Percentiles rank a stretch among this genome's conserved stretches.
Conservation (phyloP, 2,329 filamentous ascomycete species). For the Elsinoe fawcettii region DNA sequence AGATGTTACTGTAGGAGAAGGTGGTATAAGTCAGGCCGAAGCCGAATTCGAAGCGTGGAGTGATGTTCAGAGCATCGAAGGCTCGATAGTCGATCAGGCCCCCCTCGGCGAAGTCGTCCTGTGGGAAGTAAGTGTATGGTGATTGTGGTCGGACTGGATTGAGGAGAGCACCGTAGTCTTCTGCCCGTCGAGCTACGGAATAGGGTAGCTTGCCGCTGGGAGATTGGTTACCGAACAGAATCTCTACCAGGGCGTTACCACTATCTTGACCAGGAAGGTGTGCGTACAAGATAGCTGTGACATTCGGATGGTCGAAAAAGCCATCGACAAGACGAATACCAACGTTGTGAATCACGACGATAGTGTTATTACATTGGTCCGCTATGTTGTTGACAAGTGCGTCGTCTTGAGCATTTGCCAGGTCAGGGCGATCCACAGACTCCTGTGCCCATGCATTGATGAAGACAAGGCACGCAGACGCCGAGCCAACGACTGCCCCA, state of each 20-base stretch:
- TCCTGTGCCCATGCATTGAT: constrained; percentile 43
- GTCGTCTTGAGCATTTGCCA: constrained; percentile 37
- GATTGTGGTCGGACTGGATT: constrained; percentile 20
- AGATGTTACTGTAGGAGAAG: constrained; percentile 32
- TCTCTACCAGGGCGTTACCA: constrained; percentile 69
- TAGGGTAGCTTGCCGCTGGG: constrained; percentile 80
- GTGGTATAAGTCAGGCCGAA: constrained; percentile 38
- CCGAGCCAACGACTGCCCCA: constrained; percentile 18
- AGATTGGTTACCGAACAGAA: constrained; percentile 71
- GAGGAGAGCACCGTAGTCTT: constrained; percentile 52
- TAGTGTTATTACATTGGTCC: constrained; percentile 68
- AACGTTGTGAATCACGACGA: constrained; percentile 77
- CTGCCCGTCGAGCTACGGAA: constrained; percentile 65
- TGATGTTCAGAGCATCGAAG: constrained; percentile 37
- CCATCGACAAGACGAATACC: constrained; percentile 68
- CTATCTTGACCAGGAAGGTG: constrained; percentile 83
- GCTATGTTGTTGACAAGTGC: constrained; percentile 67
- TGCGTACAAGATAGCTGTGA: constrained; percentile 75
- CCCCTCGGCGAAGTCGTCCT: constrained; percentile 35
- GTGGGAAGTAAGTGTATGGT: constrained; percentile 14
- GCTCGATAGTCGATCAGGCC: constrained; percentile 40
- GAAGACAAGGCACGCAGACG: constrained; percentile 37
- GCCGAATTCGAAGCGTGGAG: constrained; percentile 39
- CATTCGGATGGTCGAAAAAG: constrained; percentile 50
- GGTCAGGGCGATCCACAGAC: constrained; percentile 40